These are phyloP conservation scores for Starmerella sirachaensis DNA, from an alignment of 805 yeast species.

Conservation along the genomic window DNA sequence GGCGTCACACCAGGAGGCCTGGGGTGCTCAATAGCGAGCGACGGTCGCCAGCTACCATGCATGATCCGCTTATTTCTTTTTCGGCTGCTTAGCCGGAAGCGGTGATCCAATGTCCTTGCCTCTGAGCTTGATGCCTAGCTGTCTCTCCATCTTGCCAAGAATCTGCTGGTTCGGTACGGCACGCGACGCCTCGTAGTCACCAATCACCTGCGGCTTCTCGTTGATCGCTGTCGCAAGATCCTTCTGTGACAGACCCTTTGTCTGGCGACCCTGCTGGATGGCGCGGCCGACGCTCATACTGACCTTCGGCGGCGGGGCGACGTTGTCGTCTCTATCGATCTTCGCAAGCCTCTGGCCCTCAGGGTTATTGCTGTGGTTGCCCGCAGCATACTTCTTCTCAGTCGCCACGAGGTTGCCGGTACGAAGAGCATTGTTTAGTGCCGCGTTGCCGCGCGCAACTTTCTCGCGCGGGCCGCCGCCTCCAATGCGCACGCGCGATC, in stretches of 20 bases:
- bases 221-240: conserved; percentile 91
- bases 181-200: conserved; percentile 94
- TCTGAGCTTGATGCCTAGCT: conserved; percentile 84
- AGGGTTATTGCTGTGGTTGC: conserved; percentile 50
- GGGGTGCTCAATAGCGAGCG: too few relatives aligned
- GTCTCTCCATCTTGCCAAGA: conserved; percentile 84
- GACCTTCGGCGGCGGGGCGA: conserved; percentile 81
- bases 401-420: conserved; percentile 77
- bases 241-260: conserved; percentile 82
- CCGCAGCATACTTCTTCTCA: conserved; percentile 77
- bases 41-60: too few relatives aligned
- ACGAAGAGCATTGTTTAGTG: conserved; percentile 89
- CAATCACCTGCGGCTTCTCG: conserved; percentile 90
- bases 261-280: conserved; percentile 73
- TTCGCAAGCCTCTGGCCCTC: conserved; percentile 94
- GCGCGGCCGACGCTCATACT: conserved; percentile 78
- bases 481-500: conserved; percentile 77
- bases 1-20: too few relatives aligned
- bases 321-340: conserved; percentile 86
- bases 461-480: conserved; percentile 69
- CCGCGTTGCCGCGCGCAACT: conserved; percentile 67
- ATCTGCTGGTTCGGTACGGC: conserved; percentile 95
- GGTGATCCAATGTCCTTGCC: conserved; percentile 95
- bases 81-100: conserved; percentile 35
- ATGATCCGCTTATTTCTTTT: conserved; percentile 28